Evolutionary conservation across 2,329 filamentous ascomycete genomes (phyloP), one percentile per base, ranked within the genome.

Genomic region (Tothia fuscella): DNA sequence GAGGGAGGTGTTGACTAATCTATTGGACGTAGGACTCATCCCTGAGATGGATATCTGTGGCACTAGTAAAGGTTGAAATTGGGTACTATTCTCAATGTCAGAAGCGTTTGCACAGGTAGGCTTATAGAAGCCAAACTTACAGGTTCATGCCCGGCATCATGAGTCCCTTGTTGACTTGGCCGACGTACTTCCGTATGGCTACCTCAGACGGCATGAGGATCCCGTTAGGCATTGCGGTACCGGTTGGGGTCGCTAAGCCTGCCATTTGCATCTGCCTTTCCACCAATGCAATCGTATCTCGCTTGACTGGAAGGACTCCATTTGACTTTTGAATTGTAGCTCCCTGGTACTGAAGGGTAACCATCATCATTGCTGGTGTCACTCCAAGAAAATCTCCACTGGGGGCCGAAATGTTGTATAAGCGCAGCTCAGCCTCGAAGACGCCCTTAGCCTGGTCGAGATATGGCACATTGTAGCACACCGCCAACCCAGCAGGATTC

Each of bases 391-490:
- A 74, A 13, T 62, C 60, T 16, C 61, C 58, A 9, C 58, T 68
- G 1, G 82, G 69, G 1, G 70, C 60, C 5, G 76, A 77, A 35
- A 88, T 62, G 57, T 80, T 77, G 62, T 78, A 91, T 46, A 91
- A 65, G 41, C 83, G 71, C 38, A 91, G 60, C 56, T 91, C 84
- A 22, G 83, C 82, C 59, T 82, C 74, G 56, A 91, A 91, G 13
- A 76, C 65, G 22, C 83, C 83, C 1, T 73, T 78, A 4, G 60
- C 59, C 50, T 73, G 75, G 61, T 89, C 72, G 44, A 86, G 70
- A 29, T 74, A 75, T 0, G 80, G 78, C 19, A 93, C 61, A 56
- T 91, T 93, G 65, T 89, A 91, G 70, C 85, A 93, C 36, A 84
- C 74, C 45, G 80, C 80, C 36, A 85, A 74, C 38, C 85, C 85